A percentile compares a stretch with the other conserved stretches of the same genome.
Conservation (phyloP, 768 basidiomycete genomes). For the Tulasnella sp. region DNA sequence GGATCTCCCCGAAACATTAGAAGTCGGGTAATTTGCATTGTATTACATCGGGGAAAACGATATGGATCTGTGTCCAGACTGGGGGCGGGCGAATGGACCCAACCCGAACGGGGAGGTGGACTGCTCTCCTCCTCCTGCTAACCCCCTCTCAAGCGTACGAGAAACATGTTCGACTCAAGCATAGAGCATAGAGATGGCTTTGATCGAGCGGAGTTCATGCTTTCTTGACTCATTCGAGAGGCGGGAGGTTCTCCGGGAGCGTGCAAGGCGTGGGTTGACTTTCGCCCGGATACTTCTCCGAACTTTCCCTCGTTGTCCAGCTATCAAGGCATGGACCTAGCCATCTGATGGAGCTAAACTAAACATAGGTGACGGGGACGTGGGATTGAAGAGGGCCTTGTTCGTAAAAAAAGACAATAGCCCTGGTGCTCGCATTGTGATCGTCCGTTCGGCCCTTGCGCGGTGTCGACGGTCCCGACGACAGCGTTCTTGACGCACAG, state of each 20-base stretch:
- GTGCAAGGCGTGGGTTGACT: neutral
- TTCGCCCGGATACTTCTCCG: neutral
- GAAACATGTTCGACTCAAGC: too few species aligned
- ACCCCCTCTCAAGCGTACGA: too few species aligned
- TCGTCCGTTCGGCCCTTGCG: neutral
- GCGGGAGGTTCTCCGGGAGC: neutral
- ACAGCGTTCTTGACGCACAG: neutral
- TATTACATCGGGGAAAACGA: neutral
- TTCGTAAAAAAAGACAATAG: neutral
- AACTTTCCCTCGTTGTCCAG: neutral
- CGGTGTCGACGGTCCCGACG: neutral
- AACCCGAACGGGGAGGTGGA: neutral
- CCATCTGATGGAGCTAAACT: too few species aligned
- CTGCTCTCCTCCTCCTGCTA: too few species aligned
- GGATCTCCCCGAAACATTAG: neutral
- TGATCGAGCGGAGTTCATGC: too few species aligned
- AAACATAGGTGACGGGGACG: too few species aligned
- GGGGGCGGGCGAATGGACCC: neutral
- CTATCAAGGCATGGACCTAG: neutral
- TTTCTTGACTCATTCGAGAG: too few species aligned
- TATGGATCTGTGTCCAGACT: neutral
- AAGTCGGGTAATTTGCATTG: neutral
- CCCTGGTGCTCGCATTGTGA: neutral
- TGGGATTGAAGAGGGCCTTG: too few species aligned
- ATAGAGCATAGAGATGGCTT: too few species aligned